Evolutionary conservation across 2,329 filamentous ascomycete species (phyloP).

Genomic region (Pseudocercospora pini-densiflorae): DNA sequence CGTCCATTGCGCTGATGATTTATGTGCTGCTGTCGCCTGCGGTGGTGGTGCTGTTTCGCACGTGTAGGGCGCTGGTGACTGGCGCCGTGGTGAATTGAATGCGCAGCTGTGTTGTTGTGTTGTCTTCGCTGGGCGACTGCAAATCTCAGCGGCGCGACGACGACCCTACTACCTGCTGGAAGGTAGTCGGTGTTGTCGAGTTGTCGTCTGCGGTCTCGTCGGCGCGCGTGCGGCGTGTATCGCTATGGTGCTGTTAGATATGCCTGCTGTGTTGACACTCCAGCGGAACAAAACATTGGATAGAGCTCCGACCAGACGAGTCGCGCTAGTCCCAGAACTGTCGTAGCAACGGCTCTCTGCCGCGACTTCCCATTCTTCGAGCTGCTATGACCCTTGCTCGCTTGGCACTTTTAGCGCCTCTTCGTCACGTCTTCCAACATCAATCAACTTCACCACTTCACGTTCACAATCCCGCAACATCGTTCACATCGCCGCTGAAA

Average conservation of each 20-base stretch:
- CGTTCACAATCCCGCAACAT: not conserved
- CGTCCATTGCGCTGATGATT: constrained; percentile 32
- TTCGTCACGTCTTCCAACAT: not conserved
- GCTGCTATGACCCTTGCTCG: not conserved
- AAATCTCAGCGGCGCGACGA: constrained; percentile 12
- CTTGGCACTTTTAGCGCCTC: not conserved
- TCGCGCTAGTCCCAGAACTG: not conserved
- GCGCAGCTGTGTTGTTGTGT: not conserved
- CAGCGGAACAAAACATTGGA: not conserved
- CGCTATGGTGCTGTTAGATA: constrained; percentile 1
- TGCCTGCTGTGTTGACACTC: constrained; percentile 1
- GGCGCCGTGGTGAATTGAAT: not conserved
- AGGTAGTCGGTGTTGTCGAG: not conserved
- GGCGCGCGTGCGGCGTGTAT: constrained; percentile 10
- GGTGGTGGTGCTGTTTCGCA: not conserved
- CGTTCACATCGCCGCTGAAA: not conserved
- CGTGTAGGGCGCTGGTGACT: not conserved
- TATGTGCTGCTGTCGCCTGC: not conserved
- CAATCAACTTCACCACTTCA: not conserved
- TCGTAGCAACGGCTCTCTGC: not conserved
- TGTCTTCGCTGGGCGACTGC: not conserved
- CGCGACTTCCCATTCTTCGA: not conserved
- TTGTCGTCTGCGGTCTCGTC: constrained; percentile 2
- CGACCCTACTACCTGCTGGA: constrained; percentile 10
- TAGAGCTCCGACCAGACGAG: not conserved